Conservation (phyloP, 2,329 filamentous ascomycete species). For the Westerdykella ornata region DNA sequence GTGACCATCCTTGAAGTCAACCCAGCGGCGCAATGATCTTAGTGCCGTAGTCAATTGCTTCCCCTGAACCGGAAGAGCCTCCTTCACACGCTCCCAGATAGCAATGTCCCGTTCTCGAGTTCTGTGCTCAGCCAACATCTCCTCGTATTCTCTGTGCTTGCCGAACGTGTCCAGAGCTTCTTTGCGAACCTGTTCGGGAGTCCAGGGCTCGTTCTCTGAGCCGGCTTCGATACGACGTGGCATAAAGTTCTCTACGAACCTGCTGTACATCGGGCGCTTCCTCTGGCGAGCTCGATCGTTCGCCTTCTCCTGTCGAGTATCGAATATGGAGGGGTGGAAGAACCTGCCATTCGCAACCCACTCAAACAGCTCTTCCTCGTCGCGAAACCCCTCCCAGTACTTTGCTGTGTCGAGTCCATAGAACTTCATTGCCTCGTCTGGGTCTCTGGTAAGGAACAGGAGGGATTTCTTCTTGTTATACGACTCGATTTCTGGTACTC, state of each 20-base stretch:
- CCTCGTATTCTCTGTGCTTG: conserved; percentile 42
- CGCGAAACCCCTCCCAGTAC: conserved; percentile 53
- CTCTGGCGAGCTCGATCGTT: conserved; percentile 54
- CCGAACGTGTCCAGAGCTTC: conserved; percentile 51
- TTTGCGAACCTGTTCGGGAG: conserved; percentile 44
- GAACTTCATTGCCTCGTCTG: conserved; percentile 53
- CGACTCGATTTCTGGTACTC: conserved; percentile 61
- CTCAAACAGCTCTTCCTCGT: conserved; percentile 52
- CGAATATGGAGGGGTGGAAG: conserved; percentile 45
- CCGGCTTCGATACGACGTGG: conserved; percentile 45
- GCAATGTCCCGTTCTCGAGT: conserved; percentile 31
- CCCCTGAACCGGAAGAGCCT: conserved; percentile 18
- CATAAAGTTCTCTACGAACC: conserved; percentile 60
- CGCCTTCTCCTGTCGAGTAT: conserved; percentile 30
- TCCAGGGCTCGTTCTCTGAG: conserved; percentile 9
- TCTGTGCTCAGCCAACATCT: conserved; percentile 36
- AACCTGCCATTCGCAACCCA: conserved; percentile 56
- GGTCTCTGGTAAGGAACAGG: conserved; percentile 55
- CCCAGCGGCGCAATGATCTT: conserved; percentile 32
- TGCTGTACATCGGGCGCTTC: conserved; percentile 51
- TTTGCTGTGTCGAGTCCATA: conserved; percentile 50
- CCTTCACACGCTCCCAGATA: conserved; percentile 45
- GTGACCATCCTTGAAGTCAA: conserved; percentile 20
- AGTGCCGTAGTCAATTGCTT: conserved; percentile 20
- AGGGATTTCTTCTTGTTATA: conserved; percentile 51